Evolutionary conservation across 768 basidiomycete genomes (phyloP), one percentile per base, ranked within the genome.

Genomic region (Lactarius indigo): DNA sequence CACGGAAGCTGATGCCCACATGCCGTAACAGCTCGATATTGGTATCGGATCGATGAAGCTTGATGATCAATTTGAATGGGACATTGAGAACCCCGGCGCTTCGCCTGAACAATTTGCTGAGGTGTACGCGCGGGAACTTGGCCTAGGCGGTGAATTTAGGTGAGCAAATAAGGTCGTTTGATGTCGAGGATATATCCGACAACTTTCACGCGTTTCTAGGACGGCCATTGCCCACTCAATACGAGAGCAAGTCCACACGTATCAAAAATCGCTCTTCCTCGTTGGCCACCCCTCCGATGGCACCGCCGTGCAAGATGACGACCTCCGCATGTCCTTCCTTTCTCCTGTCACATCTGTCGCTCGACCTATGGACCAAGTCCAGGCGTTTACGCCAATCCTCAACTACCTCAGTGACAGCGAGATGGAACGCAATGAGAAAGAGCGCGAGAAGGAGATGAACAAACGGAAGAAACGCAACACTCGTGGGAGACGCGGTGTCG

Each of bases 51-150:
- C 89, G 8, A 86, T 95, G 79, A 95, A 96, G 76, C 84, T 99
- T 28, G 91, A 94, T 64, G 97, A 99, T 77, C 91, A 95, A 73
- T 96, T 98, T 73, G 97, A 98, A 75, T 99, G 97, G 97, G 96
- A 99, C 75, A 77, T 98, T 42, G 89, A 89, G 71, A 94, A 91
- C 64, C 78, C 80, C 26, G 81, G 83, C 56, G 89, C 92, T 3
- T 90, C 89, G 0, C 96, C 96, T 0, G 97, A 99, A 77, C 87
- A 90, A 30, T 98, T 98, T 76, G 94, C 97, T 8, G 89, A 91
- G 68, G 83, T 89, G 0, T 96, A 97, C 74, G 80, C 87, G 2
- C 84, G 85, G 26, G 97, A 99, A 70, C 79, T 99, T 28, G 97
- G 97, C 5, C 78, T 99, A 30, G 84, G 84, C 31, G 93, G 94